These are phyloP conservation scores for Vararia minispora DNA, from an alignment of 768 basidiomycete species.

Conservation along the genomic window DNA sequence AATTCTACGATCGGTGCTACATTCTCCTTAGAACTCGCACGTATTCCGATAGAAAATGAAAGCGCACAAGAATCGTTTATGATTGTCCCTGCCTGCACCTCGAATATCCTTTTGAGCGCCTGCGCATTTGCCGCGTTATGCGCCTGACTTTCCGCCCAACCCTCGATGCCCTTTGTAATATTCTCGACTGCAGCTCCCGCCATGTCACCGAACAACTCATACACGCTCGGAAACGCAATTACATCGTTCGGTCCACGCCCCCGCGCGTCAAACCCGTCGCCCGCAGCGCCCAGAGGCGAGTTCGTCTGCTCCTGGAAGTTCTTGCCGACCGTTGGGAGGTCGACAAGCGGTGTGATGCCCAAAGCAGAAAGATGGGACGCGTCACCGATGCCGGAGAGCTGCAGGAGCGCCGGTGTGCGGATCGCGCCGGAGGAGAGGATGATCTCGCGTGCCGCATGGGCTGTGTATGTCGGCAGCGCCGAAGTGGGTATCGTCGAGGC, in stretches of 20 bases:
- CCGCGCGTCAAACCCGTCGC: neutral
- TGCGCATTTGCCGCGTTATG: too few species aligned
- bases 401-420: conserved; percentile 16
- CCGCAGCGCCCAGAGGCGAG: conserved; percentile 30
- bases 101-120: too few species aligned
- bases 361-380: conserved; percentile 9
- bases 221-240: conserved; percentile 41
- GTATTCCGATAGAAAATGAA: too few species aligned
- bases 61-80: too few species aligned
- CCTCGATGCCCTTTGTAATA: too few species aligned
- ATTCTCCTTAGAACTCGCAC: too few species aligned
- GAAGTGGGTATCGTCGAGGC: too few species aligned
- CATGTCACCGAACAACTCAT: conserved; percentile 31
- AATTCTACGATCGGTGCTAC: too few species aligned
- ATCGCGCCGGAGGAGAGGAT: conserved; percentile 16
- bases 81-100: too few species aligned
- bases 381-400: conserved; percentile 20
- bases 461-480: conserved; percentile 1
- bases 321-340: conserved; percentile 19
- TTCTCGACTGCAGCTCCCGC: too few species aligned
- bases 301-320: conserved; percentile 20
- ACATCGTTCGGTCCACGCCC: conserved; percentile 21
- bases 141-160: too few species aligned
- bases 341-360: conserved; percentile 13
- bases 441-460: conserved; percentile 13